A percentile compares a stretch with the other conserved stretches of the same genome.
Conservation (phyloP, 352 stramenopile genomes). For the Pythium diclinum region DNA sequence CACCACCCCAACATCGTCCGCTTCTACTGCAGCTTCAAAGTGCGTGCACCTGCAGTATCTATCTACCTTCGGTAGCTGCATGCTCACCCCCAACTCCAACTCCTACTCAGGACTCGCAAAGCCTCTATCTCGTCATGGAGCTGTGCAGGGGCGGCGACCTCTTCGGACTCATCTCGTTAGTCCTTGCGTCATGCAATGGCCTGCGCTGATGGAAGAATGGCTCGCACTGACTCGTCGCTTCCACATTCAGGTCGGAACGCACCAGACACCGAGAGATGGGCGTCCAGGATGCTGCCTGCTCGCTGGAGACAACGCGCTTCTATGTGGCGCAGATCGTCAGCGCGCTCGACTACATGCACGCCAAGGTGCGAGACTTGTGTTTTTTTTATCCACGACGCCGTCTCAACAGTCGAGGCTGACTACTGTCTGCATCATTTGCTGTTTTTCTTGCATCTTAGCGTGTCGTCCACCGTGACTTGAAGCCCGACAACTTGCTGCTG, state of each 20-base stretch:
- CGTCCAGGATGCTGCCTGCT: conserved; percentile 63
- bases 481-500: conserved; percentile 89
- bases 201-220: not conserved
- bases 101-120: conserved; percentile 65
- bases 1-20: conserved; percentile 86
- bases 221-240: conserved; percentile 6
- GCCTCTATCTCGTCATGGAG: conserved; percentile 89
- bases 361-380: conserved; percentile 42
- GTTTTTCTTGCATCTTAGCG: conserved; percentile 42
- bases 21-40: conserved; percentile 88
- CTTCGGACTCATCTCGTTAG: conserved; percentile 73
- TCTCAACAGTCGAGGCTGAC: not conserved
- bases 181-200: conserved; percentile 2
- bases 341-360: conserved; percentile 94
- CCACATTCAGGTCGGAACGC: conserved; percentile 23
- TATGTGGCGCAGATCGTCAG: conserved; percentile 92
- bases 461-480: conserved; percentile 96
- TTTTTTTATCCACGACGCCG: not conserved
- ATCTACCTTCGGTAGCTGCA: not conserved
- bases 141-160: conserved; percentile 81
- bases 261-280: conserved; percentile 48
- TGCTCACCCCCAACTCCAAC: not conserved
- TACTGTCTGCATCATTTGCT: conserved; percentile 10
- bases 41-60: conserved; percentile 28
- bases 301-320: conserved; percentile 81